Evolutionary conservation across 306 rosid species (phyloP).

Genomic region (Inga laurina): DNA sequence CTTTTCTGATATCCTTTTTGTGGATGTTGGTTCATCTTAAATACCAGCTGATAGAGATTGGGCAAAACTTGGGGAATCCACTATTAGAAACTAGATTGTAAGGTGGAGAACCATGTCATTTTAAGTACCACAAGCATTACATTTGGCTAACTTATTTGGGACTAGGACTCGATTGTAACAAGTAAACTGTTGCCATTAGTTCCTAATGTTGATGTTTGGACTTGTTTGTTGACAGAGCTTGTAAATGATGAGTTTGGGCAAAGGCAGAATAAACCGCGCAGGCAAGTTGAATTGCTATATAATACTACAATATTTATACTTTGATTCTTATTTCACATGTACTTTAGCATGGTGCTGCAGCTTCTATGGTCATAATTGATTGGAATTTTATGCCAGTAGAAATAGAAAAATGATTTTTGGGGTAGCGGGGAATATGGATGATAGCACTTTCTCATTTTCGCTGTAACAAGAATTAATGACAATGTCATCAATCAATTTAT

Average conservation of each 20-base stretch:
- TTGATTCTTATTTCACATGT: not conserved
- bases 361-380: not conserved
- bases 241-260: constrained; percentile 82
- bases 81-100: not conserved
- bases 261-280: constrained; percentile 89
- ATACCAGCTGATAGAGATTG: not conserved
- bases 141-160: not conserved
- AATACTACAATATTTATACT: not conserved
- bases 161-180: not conserved
- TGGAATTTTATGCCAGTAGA: not conserved
- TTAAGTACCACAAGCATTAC: not conserved
- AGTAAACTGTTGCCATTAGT: not conserved
- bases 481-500: not conserved
- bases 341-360: not conserved
- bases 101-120: not conserved
- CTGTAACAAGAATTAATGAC: not conserved
- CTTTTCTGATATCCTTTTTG: not conserved
- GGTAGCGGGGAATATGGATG: not conserved
- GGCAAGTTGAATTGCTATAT: constrained; percentile 52
- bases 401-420: not conserved
- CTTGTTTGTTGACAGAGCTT: constrained; percentile 50
- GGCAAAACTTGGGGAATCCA: not conserved
- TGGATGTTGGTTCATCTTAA: not conserved
- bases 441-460: not conserved
- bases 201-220: constrained; percentile 8